phyloP scores from a whole-genome alignment of 1,284 basidiomycete genomes.

The Cryptococcus sp. region DNA sequence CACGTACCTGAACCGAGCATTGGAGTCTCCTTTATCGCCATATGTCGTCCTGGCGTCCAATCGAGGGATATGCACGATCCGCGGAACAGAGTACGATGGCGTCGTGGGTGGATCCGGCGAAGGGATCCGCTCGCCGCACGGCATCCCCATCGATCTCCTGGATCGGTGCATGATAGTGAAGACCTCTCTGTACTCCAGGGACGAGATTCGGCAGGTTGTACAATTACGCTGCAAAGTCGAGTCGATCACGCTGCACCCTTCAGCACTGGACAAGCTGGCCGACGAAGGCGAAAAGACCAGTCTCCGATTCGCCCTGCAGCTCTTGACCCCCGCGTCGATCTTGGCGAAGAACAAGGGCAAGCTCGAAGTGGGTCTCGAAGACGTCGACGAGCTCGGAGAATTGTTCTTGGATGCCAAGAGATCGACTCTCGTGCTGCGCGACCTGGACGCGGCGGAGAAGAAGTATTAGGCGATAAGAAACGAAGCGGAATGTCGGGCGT shows the following conservation, averaged over 20 bases:
- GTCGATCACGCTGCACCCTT: constrained; percentile 72
- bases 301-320: constrained; percentile 88
- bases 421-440: constrained; percentile 45
- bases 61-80: constrained; percentile 84
- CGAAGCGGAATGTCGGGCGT: background rate
- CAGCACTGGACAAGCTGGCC: constrained; percentile 79
- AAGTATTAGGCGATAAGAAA: constrained; percentile 23
- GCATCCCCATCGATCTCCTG: constrained; percentile 88
- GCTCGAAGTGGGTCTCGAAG: constrained; percentile 77
- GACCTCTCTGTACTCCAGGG: constrained; percentile 79
- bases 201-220: constrained; percentile 85
- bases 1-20: constrained; percentile 93
- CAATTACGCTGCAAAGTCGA: constrained; percentile 84
- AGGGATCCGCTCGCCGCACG: constrained; percentile 90
- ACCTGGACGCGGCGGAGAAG: constrained; percentile 32
- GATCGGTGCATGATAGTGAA: constrained; percentile 98
- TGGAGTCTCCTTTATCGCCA: constrained; percentile 95
- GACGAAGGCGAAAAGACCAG: constrained; percentile 81
- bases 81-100: constrained; percentile 70
- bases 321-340: constrained; percentile 90
- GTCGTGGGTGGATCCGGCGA: constrained; percentile 52
- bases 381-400: constrained; percentile 88
- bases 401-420: constrained; percentile 90
- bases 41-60: constrained; percentile 97
- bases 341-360: constrained; percentile 76